Percentiles rank a stretch among this genome's conserved stretches.
These are phyloP conservation scores for Suillus plorans DNA, from an alignment of 768 basidiomycete species.

Conservation along the genomic window DNA sequence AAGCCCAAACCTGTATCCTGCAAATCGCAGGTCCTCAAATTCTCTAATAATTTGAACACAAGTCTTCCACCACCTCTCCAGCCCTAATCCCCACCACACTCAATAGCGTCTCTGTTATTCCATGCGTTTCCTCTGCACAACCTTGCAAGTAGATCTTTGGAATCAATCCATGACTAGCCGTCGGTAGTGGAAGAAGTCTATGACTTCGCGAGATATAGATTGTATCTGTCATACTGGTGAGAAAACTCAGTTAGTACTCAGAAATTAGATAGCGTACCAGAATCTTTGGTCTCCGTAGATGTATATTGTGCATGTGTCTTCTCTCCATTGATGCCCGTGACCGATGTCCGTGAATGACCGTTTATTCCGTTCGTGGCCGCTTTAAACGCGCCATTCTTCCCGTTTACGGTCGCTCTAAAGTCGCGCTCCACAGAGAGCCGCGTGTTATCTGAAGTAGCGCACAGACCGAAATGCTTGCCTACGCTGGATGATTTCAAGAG, in stretches of 20 bases:
- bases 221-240: conserved; percentile 8
- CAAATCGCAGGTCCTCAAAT: too few species aligned
- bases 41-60: conserved; percentile 12
- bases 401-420: not conserved
- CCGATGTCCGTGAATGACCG: not conserved
- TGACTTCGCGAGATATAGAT: conserved; percentile 42
- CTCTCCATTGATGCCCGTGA: not conserved
- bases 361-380: not conserved
- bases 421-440: conserved; percentile 13
- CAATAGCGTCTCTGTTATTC: conserved; percentile 44
- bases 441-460: conserved; percentile 8
- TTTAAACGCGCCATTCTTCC: not conserved
- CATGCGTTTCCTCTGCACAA: conserved; percentile 37
- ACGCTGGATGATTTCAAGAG: conserved; percentile 41
- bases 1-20: not conserved
- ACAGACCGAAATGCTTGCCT: conserved; percentile 37
- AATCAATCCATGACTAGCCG: conserved; percentile 4
- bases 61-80: conserved; percentile 45
- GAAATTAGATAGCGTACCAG: conserved; percentile 17
- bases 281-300: conserved; percentile 8
- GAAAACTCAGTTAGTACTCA: conserved; percentile 22
- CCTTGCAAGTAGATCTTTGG: conserved; percentile 37
- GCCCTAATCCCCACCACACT: conserved; percentile 45
- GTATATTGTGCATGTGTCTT: not conserved
- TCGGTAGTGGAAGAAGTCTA: conserved; percentile 34